Evolutionary conservation across 1,139 yeast species (phyloP).

Genomic region (Pichia sp.): DNA sequence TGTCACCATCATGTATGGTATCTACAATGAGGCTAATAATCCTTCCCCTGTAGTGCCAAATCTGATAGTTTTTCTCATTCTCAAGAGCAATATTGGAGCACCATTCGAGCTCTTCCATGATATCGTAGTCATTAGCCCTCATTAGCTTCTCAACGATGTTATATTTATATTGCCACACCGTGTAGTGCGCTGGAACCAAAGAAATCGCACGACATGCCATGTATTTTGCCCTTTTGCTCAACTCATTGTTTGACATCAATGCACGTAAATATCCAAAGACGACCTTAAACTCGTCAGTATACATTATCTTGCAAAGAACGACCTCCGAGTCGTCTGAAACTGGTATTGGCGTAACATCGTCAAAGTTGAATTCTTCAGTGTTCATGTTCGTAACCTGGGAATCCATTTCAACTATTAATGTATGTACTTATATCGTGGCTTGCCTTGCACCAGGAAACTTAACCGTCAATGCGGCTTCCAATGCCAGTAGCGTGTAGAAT

Average conservation of each 20-base stretch:
- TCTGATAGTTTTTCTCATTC: constrained; percentile 88
- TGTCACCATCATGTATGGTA: constrained; percentile 16
- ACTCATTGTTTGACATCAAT: constrained; percentile 52
- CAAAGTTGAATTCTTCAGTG: constrained; percentile 11
- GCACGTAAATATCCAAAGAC: constrained; percentile 60
- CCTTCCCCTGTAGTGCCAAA: constrained; percentile 86
- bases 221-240: constrained; percentile 62
- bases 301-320: constrained; percentile 64
- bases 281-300: constrained; percentile 59
- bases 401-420: too few species aligned
- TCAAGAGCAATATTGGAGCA: constrained; percentile 66
- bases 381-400: constrained; percentile 29
- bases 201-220: constrained; percentile 59
- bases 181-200: constrained; percentile 82
- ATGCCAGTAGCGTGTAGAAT: too few species aligned
- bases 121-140: constrained; percentile 4
- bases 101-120: constrained; percentile 61
- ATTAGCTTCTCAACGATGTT: constrained; percentile 36
- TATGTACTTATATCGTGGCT: too few species aligned
- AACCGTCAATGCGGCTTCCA: too few species aligned
- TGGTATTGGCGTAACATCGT: constrained; percentile 14
- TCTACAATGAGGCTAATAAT: constrained; percentile 34
- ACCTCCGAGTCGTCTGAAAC: constrained; percentile 6
- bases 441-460: too few species aligned
- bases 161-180: constrained; percentile 79